A percentile compares a stretch with the other conserved stretches of the same genome.
These are phyloP conservation scores for Fusarium transvaalense DNA, from an alignment of 2,329 filamentous ascomycete genomes.

Conservation along the genomic window DNA sequence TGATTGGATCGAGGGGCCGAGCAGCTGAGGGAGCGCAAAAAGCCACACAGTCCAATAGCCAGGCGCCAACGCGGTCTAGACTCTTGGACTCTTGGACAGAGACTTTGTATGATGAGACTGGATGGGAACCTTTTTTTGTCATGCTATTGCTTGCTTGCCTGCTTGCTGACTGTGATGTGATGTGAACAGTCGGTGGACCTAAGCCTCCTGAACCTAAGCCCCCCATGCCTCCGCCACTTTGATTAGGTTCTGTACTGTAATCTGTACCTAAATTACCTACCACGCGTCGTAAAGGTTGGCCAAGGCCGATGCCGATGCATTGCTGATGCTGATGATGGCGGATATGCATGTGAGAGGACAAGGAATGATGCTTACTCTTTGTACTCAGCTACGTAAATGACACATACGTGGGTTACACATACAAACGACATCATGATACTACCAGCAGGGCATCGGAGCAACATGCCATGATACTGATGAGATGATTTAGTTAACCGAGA, in stretches of 20 bases:
- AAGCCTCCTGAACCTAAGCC: constrained; percentile 11
- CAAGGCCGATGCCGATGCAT: constrained; percentile 15
- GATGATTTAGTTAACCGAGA: constrained; percentile 8
- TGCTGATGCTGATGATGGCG: constrained; percentile 2
- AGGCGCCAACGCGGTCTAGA: constrained; percentile 37
- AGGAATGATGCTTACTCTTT: constrained; percentile 12
- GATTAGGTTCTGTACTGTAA: neutral
- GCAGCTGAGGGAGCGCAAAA: constrained; percentile 32
- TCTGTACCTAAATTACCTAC: constrained; percentile 16
- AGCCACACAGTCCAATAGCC: constrained; percentile 36
- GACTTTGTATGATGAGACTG: neutral
- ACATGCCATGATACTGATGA: neutral
- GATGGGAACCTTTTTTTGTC: neutral
- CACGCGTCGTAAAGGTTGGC: constrained; percentile 18
- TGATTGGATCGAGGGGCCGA: constrained; percentile 30
- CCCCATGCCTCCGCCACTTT: constrained; percentile 19
- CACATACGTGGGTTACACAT: neutral
- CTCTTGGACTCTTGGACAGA: neutral
- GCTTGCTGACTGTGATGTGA: constrained; percentile 23
- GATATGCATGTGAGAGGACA: constrained; percentile 4
- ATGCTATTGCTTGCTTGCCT: neutral
- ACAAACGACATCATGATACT: neutral
- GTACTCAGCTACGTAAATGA: neutral
- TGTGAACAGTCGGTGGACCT: neutral
- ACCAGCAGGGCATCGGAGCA: neutral